A percentile compares a stretch with the other conserved stretches of the same genome.
Conservation (phyloP, 495 filamentous ascomycete species). For the Daldinia loculata region DNA sequence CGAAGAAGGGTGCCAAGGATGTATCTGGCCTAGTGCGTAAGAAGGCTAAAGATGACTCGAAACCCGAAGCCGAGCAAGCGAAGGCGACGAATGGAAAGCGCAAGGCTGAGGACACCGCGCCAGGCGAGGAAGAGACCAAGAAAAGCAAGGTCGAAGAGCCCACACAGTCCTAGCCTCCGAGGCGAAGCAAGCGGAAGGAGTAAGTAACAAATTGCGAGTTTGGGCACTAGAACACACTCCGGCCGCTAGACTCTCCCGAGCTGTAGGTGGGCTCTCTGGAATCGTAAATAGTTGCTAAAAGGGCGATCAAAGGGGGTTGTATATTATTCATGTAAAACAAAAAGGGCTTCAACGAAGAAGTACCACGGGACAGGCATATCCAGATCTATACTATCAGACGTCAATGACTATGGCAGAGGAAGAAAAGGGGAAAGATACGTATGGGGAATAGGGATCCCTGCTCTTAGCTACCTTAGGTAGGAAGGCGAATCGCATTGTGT, state of each 20-base stretch:
- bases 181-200: neutral
- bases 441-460: neutral
- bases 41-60: slow-evolving; percentile 64
- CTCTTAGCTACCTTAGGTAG: neutral
- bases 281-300: neutral
- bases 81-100: slow-evolving; percentile 51
- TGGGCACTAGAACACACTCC: neutral
- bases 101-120: slow-evolving; percentile 57
- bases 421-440: neutral
- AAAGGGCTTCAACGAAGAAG: neutral
- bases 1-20: slow-evolving; percentile 82
- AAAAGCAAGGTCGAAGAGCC: slow-evolving; percentile 48
- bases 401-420: neutral
- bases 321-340: slow-evolving; percentile 18
- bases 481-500: neutral
- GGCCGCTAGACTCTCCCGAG: neutral
- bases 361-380: neutral
- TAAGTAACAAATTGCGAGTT: neutral
- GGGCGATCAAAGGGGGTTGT: neutral
- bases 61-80: slow-evolving; percentile 42
- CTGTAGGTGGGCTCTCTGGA: neutral
- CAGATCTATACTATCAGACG: neutral
- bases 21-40: slow-evolving; percentile 85
- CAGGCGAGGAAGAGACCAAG: slow-evolving; percentile 50
- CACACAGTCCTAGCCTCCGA: slow-evolving; percentile 8